Evolutionary conservation across 164 flowering plant genomes (phyloP).

Genomic region (Kalanchoe fedtschenkoi): DNA sequence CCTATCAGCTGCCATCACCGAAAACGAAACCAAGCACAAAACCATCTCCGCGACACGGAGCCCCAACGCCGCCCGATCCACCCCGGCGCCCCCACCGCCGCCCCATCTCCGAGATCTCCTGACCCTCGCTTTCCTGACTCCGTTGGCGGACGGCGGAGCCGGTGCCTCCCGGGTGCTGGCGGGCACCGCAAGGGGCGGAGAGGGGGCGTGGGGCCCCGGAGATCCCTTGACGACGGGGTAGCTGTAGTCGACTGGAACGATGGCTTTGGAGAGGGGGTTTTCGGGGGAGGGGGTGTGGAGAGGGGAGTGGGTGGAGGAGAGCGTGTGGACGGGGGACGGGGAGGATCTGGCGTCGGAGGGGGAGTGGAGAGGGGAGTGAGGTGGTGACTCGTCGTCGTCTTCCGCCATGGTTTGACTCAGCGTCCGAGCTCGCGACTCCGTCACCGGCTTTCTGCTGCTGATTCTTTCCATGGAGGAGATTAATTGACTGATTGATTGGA

Average conservation of each 20-base stretch:
- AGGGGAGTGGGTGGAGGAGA: conserved; percentile 39
- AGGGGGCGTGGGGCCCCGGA: not conserved
- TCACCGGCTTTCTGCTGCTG: not conserved
- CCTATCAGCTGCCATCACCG: conserved; percentile 89
- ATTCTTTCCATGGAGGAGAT: too few relatives aligned
- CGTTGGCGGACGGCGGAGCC: conserved; percentile 16
- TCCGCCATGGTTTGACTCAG: not conserved
- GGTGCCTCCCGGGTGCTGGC: conserved; percentile 20
- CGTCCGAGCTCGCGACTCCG: not conserved
- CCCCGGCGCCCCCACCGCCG: conserved; percentile 16
- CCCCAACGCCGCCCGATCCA: conserved; percentile 45
- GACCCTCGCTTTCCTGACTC: conserved; percentile 13
- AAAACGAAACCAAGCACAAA: conserved; percentile 70
- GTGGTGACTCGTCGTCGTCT: too few relatives aligned
- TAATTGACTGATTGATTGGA: too few relatives aligned
- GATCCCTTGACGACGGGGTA: conserved; percentile 12
- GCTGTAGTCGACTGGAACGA: conserved; percentile 19
- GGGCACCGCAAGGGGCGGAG: not conserved
- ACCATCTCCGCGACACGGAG: conserved; percentile 52
- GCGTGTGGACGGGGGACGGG: conserved; percentile 19
- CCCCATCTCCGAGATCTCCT: conserved; percentile 23
- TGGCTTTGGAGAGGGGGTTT: conserved; percentile 20
- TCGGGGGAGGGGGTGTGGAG: conserved; percentile 24
- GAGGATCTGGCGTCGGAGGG: not conserved
- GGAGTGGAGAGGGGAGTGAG: not conserved